These are phyloP conservation scores for Diaporthe citri DNA, from an alignment of 2,329 filamentous ascomycete genomes.

Conservation along the genomic window DNA sequence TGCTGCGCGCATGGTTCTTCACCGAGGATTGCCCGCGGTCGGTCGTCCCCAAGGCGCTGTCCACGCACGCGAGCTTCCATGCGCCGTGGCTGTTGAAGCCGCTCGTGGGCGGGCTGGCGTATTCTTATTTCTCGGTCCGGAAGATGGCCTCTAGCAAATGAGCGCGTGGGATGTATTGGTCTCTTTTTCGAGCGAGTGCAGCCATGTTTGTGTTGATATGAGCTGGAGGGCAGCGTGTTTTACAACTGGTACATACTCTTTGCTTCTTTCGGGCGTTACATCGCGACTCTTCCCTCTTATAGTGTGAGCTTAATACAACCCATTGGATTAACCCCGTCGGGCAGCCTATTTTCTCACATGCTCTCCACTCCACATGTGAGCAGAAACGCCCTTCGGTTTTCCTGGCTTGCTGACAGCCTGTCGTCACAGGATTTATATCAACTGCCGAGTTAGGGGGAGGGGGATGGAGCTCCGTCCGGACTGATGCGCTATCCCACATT, in stretches of 20 bases:
- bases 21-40: constrained; percentile 58
- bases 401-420: background rate
- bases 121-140: constrained; percentile 45
- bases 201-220: background rate
- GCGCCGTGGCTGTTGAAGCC: constrained; percentile 50
- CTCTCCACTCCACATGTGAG: background rate
- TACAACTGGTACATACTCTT: background rate
- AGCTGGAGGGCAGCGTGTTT: background rate
- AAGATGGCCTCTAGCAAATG: background rate
- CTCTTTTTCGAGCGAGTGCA: background rate
- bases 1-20: constrained; percentile 61
- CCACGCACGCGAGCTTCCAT: constrained; percentile 49
- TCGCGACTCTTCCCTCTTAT: background rate
- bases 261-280: background rate
- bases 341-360: background rate
- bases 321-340: background rate
- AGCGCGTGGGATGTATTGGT: no score
- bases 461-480: background rate
- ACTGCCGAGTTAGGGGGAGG: background rate
- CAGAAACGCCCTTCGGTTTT: background rate
- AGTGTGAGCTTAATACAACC: background rate
- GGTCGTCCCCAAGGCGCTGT: constrained; percentile 54
- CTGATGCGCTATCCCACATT: background rate
- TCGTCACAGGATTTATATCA: background rate
- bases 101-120: constrained; percentile 46